phyloP scores from a whole-genome alignment of 2,329 filamentous ascomycete species.

The Thelonectria olida region DNA sequence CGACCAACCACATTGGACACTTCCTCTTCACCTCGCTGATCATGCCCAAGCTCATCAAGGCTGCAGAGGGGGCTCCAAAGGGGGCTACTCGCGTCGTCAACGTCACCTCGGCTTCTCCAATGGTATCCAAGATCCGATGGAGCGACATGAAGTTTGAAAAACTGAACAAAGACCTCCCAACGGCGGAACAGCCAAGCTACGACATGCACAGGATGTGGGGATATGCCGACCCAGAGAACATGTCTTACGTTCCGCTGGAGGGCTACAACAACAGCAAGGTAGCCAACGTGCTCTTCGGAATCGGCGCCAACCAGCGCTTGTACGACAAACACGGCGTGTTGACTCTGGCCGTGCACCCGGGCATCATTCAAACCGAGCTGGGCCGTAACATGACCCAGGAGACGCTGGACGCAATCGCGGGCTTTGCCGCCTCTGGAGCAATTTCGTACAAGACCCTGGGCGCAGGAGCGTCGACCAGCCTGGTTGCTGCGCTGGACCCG shows the following conservation, averaged over 20 bases:
- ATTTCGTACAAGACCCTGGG: slow-evolving; percentile 37
- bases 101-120: slow-evolving; percentile 53
- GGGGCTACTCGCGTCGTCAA: slow-evolving; percentile 51
- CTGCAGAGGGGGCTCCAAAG: slow-evolving; percentile 37
- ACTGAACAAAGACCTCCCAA: slow-evolving; percentile 31
- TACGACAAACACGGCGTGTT: slow-evolving; percentile 46
- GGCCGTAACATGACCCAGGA: slow-evolving; percentile 29
- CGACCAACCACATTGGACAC: slow-evolving; percentile 50
- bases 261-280: slow-evolving; percentile 42
- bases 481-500: slow-evolving; percentile 47
- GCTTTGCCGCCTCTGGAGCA: slow-evolving; percentile 14
- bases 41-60: slow-evolving; percentile 46
- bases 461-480: slow-evolving; percentile 43
- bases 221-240: slow-evolving; percentile 23
- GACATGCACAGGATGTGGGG: slow-evolving; percentile 25
- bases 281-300: slow-evolving; percentile 40
- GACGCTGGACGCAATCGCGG: slow-evolving; percentile 26
- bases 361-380: slow-evolving; percentile 46
- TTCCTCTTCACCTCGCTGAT: slow-evolving; percentile 50
- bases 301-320: slow-evolving; percentile 34
- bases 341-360: slow-evolving; percentile 44
- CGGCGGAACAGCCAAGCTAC: slow-evolving; percentile 26
- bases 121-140: slow-evolving; percentile 49
- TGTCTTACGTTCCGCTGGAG: slow-evolving; percentile 35
- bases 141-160: slow-evolving; percentile 55